Evolutionary conservation across 1,284 basidiomycete genomes (phyloP), one percentile per base, ranked within the genome.

Genomic region (Cutaneotrichosporon sp.): DNA sequence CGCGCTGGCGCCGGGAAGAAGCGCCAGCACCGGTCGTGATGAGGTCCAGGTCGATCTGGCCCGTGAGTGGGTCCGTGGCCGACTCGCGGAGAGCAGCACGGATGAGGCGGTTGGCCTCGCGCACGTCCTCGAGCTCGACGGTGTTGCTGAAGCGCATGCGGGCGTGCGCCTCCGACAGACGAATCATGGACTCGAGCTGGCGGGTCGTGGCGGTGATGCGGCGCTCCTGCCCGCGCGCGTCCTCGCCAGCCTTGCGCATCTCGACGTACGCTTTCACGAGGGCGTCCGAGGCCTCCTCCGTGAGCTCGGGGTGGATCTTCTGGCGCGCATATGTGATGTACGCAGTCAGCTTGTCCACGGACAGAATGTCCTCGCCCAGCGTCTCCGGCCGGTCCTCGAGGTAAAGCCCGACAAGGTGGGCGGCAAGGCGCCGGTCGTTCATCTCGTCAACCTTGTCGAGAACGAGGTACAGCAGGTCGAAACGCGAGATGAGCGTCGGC

Each of bases 121-220:
- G 83, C 24, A 99, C 97, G 74, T 99, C 97, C 58, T 83, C 81
- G 46, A 92, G 82, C 69, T 95, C 90, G 54, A 99, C 95, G 54
- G 85, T 85, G 31, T 87, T 83, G 22, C 89, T 90, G 78, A 97
- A 89, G 1, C 94, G 86, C 95, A 98, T 97, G 24, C 95, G 86
- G 0, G 95, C 95, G 75, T 99, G 95, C 0, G 90, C 95, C 80
- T 99, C 97, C 0, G 90, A 89, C 29, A 99, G 85, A n/a, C 97
- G 91, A 74, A 99, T 98, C 89, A 99, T 93, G 69, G 88, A 91
- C 80, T 99, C 95, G 31, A 99, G 86, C 80, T 99, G 95, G 57
- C 95, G 87, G 1, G 97, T 98, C 31, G 95, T 99, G 1, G 97
- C 95, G 0, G 97, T 99, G 79, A 99, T 99, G 13, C 95, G 88